Percentiles rank a stretch among this genome's conserved stretches.
phyloP scores from a whole-genome alignment of 345 rosid genomes.

The Crucihimalaya himalaica region DNA sequence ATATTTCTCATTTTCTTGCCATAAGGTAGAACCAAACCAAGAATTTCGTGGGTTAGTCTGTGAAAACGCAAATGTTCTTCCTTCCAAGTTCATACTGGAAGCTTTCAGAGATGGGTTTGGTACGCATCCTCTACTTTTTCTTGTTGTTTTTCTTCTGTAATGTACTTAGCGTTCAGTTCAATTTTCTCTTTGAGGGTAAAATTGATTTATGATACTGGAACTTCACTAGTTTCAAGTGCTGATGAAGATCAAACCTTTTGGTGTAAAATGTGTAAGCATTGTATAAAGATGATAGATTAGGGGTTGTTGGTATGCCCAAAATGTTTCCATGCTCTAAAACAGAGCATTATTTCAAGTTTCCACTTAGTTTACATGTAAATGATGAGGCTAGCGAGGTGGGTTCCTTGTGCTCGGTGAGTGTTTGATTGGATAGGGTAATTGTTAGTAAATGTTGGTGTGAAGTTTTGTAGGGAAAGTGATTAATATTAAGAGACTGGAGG shows the following conservation, averaged over 20 bases:
- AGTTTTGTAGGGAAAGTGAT: slow-evolving; percentile 95
- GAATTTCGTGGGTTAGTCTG: slow-evolving; percentile 87
- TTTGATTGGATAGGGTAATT: slow-evolving; percentile 38
- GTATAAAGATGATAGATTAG: not conserved
- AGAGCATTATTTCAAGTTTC: not conserved
- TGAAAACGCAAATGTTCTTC: slow-evolving; percentile 97
- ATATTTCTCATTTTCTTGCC: slow-evolving; percentile 50
- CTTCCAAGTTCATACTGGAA: slow-evolving; percentile 75
- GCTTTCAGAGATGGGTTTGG: slow-evolving; percentile 76
- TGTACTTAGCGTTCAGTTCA: not conserved
- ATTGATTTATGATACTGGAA: slow-evolving; percentile 5
- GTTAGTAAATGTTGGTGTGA: slow-evolving; percentile 62
- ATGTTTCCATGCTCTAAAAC: not conserved
- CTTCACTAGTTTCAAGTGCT: not conserved
- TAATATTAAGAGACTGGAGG: slow-evolving; percentile 79
- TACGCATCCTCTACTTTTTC: slow-evolving; percentile 43
- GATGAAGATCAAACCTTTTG: not conserved
- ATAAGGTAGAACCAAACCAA: slow-evolving; percentile 97
- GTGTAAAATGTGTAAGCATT: slow-evolving; percentile 10
- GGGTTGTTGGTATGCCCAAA: not conserved
- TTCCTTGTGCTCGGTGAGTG: slow-evolving; percentile 16
- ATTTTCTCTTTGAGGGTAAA: not conserved
- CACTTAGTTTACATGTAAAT: slow-evolving; percentile 23
- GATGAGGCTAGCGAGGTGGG: not conserved
- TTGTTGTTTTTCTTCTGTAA: not conserved